Evolutionary conservation across 176 grass and related monocot species (phyloP).

Genomic region (Oryza rufipogon): DNA sequence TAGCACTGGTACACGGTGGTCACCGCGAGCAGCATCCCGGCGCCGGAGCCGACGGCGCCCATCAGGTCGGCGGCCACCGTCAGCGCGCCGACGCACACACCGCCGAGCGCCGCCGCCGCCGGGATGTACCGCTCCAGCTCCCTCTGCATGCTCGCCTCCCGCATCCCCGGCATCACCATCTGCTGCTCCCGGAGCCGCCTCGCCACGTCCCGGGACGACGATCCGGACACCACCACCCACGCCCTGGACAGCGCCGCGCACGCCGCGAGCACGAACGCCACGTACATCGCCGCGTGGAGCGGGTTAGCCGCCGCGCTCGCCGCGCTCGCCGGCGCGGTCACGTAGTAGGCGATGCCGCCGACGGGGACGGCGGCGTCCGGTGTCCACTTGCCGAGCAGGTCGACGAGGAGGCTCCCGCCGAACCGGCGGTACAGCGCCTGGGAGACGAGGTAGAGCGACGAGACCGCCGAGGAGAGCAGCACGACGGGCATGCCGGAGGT

Average conservation of each 20-base stretch:
- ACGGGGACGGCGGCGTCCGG: conserved; percentile 4
- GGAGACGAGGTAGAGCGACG: background rate
- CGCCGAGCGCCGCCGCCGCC: background rate
- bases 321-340: conserved; percentile 41
- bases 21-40: background rate
- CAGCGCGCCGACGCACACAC: background rate
- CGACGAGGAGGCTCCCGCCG: conserved; percentile 37
- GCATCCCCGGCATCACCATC: conserved; percentile 42
- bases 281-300: conserved; percentile 41
- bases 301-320: conserved; percentile 38
- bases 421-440: background rate
- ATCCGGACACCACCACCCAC: conserved; percentile 47
- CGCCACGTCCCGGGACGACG: conserved; percentile 42
- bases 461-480: background rate
- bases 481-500: background rate
- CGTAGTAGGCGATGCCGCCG: conserved; percentile 49
- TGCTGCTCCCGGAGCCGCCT: conserved; percentile 51
- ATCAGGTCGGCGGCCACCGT: background rate
- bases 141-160: background rate
- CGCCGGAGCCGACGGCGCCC: background rate
- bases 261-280: conserved; percentile 40
- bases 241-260: conserved; percentile 43
- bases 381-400: conserved; percentile 45
- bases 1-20: background rate
- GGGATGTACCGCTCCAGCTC: background rate